Percentiles rank a stretch among this genome's conserved stretches.
phyloP scores from a whole-genome alignment of 192 early-diverging fungal species.

The Coemansia sp. region DNA sequence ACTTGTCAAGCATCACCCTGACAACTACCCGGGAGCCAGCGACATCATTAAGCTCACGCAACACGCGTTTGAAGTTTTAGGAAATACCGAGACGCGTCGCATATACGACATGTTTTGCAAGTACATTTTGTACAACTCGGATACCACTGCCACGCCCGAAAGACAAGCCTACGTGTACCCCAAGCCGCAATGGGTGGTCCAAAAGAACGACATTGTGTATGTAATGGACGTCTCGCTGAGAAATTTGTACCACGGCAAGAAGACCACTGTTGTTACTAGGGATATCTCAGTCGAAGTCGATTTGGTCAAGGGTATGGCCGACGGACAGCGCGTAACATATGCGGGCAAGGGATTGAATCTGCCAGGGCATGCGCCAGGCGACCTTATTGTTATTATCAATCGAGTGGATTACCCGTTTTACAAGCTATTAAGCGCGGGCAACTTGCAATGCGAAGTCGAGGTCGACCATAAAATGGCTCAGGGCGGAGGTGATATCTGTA shows the following conservation, averaged over 20 bases:
- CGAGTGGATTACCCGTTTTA: conserved; percentile 30
- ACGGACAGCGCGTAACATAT: conserved; percentile 28
- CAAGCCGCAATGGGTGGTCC: conserved; percentile 33
- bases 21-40: conserved; percentile 37
- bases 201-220: conserved; percentile 38
- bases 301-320: conserved; percentile 18
- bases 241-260: conserved; percentile 30
- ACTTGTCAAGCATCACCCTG: conserved; percentile 32
- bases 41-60: conserved; percentile 31
- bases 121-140: conserved; percentile 21
- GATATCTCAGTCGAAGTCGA: conserved; percentile 20
- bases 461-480: conserved; percentile 23
- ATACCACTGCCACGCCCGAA: not conserved
- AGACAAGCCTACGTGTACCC: conserved; percentile 18
- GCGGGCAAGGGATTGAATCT: conserved; percentile 15
- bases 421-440: not conserved
- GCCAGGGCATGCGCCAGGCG: conserved; percentile 10
- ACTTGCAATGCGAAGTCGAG: conserved; percentile 27
- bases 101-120: conserved; percentile 37
- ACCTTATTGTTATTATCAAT: conserved; percentile 32
- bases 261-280: conserved; percentile 21
- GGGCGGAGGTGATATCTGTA: conserved; percentile 22
- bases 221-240: conserved; percentile 30
- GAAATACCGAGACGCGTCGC: conserved; percentile 20
- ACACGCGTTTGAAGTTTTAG: conserved; percentile 32